Evolutionary conservation across 768 basidiomycete species (phyloP), one percentile per base, ranked within the genome.

Genomic region (Termitomyces titanicus): DNA sequence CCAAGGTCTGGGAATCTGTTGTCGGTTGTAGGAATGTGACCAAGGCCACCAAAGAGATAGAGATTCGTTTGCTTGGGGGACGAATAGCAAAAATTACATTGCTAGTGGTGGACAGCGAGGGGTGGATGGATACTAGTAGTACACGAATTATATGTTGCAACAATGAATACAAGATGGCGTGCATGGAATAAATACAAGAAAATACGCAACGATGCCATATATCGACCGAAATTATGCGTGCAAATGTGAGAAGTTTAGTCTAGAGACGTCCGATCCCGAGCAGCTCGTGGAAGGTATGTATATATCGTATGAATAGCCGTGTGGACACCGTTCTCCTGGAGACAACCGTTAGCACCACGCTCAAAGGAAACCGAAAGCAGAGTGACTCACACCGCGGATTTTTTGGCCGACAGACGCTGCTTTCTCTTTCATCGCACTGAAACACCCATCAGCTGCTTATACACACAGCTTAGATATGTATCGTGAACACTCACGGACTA

Each of bases 401-500:
- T 54, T 68, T 55, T 70, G 68, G 5, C 74, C 74, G 2, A 75
- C 66, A 29, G 70, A 64, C 4, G 74, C 74, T 5, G 85, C 84
- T 57, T 79, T 84, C 68, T 85, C 82, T 54, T 78, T 82, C 82
- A 87, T 85, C 39, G 76, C 66, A 5, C 78, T 81, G 58, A 3
- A 43, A 34, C 25, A n/a, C 18, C 5, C 34, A 50, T 44, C 29
- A 31, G 42, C 40, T 25, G 42, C 45, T n/a, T 25, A 44, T n/a
- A 27, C 34, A 17, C 5, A 51, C 3, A 15, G 5, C 0, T 2
- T n/a, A n/a, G n/a, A 13, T n/a, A 38, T 29, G 11, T 22, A n/a
- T 15, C 22, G 39, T n/a, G 17, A 20, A 33, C 18, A 68, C 78
- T 58, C 58, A 82, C 81, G 70, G 64, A 57, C 76, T 74, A 3